A percentile compares a stretch with the other conserved stretches of the same genome.
Conservation (phyloP, 129 eudicot genomes). For the Sambucus nigra region DNA sequence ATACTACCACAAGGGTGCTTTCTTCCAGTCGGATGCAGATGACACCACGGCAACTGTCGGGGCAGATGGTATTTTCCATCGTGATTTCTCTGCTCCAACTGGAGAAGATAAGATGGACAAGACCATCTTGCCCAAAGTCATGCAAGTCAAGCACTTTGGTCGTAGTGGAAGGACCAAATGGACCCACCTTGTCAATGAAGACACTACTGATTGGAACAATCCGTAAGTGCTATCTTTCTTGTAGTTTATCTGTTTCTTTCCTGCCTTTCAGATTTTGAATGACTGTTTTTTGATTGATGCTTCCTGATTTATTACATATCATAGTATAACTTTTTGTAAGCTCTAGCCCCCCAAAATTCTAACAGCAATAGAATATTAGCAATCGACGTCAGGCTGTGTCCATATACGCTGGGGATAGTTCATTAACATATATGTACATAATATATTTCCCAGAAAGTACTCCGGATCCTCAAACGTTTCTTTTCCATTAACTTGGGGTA, state of each 20-base stretch:
- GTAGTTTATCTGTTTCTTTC: not conserved
- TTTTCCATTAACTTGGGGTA: no score
- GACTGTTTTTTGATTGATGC: no score
- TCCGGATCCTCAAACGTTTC: no score
- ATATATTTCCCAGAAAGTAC: no score
- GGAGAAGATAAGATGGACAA: conserved; percentile 97
- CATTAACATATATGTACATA: no score
- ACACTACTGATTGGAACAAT: conserved; percentile 96
- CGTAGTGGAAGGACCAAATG: conserved; percentile 96
- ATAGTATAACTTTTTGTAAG: no score
- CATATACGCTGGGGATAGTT: no score
- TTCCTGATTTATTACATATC: no score
- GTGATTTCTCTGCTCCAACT: conserved; percentile 84
- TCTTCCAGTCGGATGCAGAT: conserved; percentile 73
- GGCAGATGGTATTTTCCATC: conserved; percentile 41
- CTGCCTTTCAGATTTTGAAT: no score
- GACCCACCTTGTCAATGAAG: conserved; percentile 97
- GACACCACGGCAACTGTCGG: conserved; percentile 75
- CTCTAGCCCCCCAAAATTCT: no score
- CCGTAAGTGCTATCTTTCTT: conserved; percentile 52
- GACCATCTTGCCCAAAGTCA: conserved; percentile 83
- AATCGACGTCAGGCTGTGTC: no score
- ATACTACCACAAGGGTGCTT: conserved; percentile 94
- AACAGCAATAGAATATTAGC: no score
- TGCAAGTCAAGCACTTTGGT: conserved; percentile 98